Evolutionary conservation across 169 alveolate genomes (phyloP), one percentile per base, ranked within the genome.

Genomic region (Plasmodium fragile): DNA sequence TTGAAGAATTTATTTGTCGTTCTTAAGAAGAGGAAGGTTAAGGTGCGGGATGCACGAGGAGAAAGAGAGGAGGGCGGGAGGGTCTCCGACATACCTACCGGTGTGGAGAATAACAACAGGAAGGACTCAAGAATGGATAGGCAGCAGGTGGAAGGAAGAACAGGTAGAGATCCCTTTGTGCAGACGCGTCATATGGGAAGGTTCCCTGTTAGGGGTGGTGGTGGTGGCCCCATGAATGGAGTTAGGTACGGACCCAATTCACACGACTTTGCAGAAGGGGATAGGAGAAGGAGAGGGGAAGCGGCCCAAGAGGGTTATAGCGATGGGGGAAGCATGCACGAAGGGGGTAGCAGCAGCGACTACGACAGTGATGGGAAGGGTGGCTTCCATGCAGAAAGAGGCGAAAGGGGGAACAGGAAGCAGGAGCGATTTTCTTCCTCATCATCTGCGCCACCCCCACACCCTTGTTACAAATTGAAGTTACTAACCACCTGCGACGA

Each of bases 401-500:
- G 18, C n/a, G 75, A 18, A 8, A 22, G 11, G 7, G 41, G 28
- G 13, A 32, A 55, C 16, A 43, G 43, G 7, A 6, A 30, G 52
- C 69, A 32, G 36, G 32, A 36, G 16, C 18, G 69, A 13, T 41
- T 25, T 39, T 41, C 55, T 11, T 11, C 59, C 3, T 13, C 59
- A 0, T 2, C 59, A 0, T 0, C 49, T 41, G 5, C 49, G 0
- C 0, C 49, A 0, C 5, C 59, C 59, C 59, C 70, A 0, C 36
- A 18, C 30, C 75, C 10, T n/a, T 22, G 30, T 6, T 91, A 91
- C 65, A 91, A 69, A 70, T 34, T 91, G 75, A 80, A 81, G 73
- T 49, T 91, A 59, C 45, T 91, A 32, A 81, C 94, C 45, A 70
- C 69, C 53, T 25, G 92, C 32, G 92, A 79, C 10, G 94, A 91